These are phyloP conservation scores for Moesziomyces sp. DNA, from an alignment of 1,284 basidiomycete genomes.

Conservation along the genomic window DNA sequence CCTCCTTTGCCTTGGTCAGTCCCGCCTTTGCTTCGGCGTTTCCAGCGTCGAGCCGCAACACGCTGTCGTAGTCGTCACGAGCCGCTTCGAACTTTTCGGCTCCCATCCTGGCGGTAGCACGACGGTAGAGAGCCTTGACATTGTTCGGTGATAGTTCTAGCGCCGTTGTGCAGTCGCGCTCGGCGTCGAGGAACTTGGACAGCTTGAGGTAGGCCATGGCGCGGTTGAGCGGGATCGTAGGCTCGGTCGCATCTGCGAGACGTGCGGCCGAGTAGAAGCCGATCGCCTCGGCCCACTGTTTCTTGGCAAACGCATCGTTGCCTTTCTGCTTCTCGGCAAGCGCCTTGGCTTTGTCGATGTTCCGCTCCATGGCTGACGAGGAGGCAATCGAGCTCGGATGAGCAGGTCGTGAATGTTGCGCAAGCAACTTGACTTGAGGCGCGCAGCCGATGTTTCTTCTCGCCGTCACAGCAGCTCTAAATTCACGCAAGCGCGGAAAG, in stretches of 20 bases:
- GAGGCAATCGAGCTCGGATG: not conserved
- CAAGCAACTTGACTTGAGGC: not conserved
- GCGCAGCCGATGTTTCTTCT: no score
- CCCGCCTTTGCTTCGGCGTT: constrained; percentile 27
- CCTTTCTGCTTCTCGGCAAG: constrained; percentile 25
- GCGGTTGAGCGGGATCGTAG: constrained; percentile 35
- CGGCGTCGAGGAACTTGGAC: constrained; percentile 32
- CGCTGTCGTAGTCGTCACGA: constrained; percentile 9
- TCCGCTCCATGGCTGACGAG: not conserved
- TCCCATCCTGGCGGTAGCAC: constrained; percentile 21
- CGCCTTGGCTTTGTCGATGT: constrained; percentile 15
- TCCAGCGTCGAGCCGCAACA: constrained; percentile 17
- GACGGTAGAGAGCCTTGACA: constrained; percentile 35
- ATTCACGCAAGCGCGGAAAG: not conserved
- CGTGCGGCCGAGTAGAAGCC: constrained; percentile 31
- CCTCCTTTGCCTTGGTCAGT: constrained; percentile 10
- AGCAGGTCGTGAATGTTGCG: not conserved
- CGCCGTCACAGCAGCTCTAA: not conserved
- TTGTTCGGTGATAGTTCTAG: constrained; percentile 24
- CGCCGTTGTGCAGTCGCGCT: constrained; percentile 30
- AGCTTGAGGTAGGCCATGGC: constrained; percentile 48
- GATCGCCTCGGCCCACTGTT: constrained; percentile 30
- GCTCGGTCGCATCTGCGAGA: constrained; percentile 27
- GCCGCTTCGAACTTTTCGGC: constrained; percentile 16
- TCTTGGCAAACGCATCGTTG: constrained; percentile 28